Conservation (phyloP, 257 asterid species). For the Solanum sejunctum region DNA sequence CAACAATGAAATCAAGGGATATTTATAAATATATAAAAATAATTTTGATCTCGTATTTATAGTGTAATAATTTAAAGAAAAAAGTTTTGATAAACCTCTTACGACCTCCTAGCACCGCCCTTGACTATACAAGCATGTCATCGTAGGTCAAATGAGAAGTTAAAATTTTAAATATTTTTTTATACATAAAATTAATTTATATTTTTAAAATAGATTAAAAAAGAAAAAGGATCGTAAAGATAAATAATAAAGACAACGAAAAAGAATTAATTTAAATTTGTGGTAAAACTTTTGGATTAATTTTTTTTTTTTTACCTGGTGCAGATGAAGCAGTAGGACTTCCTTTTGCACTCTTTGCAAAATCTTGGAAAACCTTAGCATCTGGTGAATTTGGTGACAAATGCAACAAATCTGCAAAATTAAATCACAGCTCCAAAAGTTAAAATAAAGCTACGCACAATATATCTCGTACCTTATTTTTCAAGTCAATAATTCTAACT, state of each 20-base stretch:
- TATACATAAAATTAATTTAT: neutral
- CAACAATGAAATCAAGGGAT: neutral
- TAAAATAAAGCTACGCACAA: neutral
- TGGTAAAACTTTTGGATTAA: neutral
- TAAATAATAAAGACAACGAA: neutral
- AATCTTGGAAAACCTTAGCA: conserved; percentile 64
- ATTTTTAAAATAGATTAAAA: neutral
- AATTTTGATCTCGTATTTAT: neutral
- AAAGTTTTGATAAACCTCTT: neutral
- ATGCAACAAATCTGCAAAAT: conserved; percentile 43
- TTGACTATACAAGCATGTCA: neutral
- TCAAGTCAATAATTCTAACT: neutral
- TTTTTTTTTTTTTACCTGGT: neutral
- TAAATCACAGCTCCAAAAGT: neutral
- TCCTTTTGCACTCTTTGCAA: conserved; percentile 23
- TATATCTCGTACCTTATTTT: neutral
- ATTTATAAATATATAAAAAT: neutral
- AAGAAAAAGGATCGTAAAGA: neutral
- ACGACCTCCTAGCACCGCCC: neutral
- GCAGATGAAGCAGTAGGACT: conserved; percentile 17
- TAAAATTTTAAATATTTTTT: neutral
- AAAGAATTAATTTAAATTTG: neutral
- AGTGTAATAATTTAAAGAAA: neutral
- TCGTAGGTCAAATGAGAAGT: neutral
- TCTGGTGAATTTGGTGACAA: conserved; percentile 76